phyloP scores from a whole-genome alignment of 2,329 filamentous ascomycete species.

The Monosporascus sp. region DNA sequence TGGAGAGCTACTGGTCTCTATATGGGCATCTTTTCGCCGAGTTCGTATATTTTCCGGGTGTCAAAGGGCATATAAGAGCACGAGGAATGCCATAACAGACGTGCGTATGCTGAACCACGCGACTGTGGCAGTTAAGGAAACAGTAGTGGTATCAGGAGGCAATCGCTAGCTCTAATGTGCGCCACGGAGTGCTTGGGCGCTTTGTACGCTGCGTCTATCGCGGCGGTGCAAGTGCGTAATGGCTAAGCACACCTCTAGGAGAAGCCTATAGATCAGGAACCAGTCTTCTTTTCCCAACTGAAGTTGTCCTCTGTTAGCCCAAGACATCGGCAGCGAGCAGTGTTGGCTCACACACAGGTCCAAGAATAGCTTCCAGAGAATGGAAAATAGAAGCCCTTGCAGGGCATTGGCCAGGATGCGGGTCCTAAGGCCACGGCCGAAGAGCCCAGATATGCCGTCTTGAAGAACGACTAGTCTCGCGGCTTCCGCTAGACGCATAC shows the following conservation, averaged over 20 bases:
- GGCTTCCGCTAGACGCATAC: slow-evolving; percentile 30
- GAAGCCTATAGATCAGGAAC: neutral
- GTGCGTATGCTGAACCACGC: too few species aligned
- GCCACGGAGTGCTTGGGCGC: neutral
- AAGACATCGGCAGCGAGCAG: neutral
- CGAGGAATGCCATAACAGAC: too few species aligned
- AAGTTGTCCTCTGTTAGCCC: neutral
- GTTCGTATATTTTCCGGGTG: too few species aligned
- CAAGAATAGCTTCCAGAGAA: slow-evolving; percentile 43
- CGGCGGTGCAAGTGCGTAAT: neutral
- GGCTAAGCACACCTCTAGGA: neutral
- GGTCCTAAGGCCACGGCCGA: slow-evolving; percentile 41
- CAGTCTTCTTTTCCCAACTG: neutral
- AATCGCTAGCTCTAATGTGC: too few species aligned
- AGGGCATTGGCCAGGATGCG: slow-evolving; percentile 43
- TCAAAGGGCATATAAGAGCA: too few species aligned
- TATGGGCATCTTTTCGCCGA: too few species aligned
- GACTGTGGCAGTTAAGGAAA: neutral
- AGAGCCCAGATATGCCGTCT: slow-evolving; percentile 36
- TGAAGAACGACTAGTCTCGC: slow-evolving; percentile 33
- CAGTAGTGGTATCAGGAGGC: neutral
- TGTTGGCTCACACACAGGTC: slow-evolving; percentile 34
- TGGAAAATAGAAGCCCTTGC: slow-evolving; percentile 41
- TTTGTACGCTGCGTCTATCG: neutral
- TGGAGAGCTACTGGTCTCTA: too few species aligned